phyloP scores from a whole-genome alignment of 2,329 filamentous ascomycete species.

The Ophiostoma pallidulum region DNA sequence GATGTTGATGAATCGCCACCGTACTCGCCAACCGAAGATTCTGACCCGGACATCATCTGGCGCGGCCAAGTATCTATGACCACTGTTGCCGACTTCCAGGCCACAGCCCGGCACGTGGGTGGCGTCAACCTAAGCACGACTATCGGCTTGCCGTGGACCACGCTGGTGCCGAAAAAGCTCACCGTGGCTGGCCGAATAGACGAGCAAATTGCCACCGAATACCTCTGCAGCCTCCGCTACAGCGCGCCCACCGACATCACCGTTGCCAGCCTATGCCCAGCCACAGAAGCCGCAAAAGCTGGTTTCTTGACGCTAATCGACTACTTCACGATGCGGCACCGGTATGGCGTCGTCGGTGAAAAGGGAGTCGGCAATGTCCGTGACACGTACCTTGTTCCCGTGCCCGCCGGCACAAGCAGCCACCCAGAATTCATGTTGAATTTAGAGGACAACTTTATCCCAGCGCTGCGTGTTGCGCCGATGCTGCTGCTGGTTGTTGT shows the following conservation, averaged over 20 bases:
- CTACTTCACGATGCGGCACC: conserved; percentile 73
- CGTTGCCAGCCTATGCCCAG: conserved; percentile 62
- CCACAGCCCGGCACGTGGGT: conserved; percentile 72
- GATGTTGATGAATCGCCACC: conserved; percentile 70
- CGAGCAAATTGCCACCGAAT: conserved; percentile 75
- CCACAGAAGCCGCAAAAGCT: conserved; percentile 48
- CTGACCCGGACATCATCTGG: conserved; percentile 68
- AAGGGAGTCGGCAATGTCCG: conserved; percentile 66
- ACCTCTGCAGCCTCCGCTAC: conserved; percentile 78
- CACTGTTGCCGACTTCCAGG: conserved; percentile 63
- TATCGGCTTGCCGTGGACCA: conserved; percentile 49
- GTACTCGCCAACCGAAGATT: conserved; percentile 71
- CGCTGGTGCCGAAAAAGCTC: conserved; percentile 61
- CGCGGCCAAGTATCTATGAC: conserved; percentile 68
- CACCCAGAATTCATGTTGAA: conserved; percentile 83
- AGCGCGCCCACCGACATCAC: conserved; percentile 75
- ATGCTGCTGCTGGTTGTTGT: conserved; percentile 80
- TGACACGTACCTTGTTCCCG: conserved; percentile 84
- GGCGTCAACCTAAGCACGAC: conserved; percentile 68
- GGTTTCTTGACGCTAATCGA: conserved; percentile 71
- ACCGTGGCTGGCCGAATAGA: conserved; percentile 73
- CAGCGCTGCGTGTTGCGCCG: conserved; percentile 60
- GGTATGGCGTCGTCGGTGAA: conserved; percentile 81
- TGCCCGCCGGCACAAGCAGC: conserved; percentile 59
- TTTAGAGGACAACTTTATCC: conserved; percentile 74